phyloP scores from a whole-genome alignment of 768 basidiomycete species.

The Postia placenta region DNA sequence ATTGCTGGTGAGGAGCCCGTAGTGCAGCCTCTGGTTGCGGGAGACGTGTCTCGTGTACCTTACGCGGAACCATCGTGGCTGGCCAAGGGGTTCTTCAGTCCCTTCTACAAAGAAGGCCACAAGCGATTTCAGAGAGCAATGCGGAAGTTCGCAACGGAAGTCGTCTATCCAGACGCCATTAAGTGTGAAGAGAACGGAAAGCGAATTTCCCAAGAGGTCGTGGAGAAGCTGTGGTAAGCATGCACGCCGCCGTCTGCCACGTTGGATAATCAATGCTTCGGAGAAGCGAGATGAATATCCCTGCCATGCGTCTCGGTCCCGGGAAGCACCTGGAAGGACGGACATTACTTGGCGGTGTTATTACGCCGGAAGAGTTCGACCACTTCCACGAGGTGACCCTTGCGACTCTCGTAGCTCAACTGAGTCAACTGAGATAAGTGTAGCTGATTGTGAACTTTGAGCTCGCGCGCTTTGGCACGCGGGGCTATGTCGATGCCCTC shows the following conservation, averaged over 20 bases:
- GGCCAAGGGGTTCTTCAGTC: constrained; percentile 54
- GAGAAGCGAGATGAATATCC: constrained; percentile 66
- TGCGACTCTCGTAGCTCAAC: too few species aligned
- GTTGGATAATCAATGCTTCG: background rate
- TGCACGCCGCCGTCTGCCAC: too few species aligned
- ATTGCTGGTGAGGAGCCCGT: constrained; percentile 50
- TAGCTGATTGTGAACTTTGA: constrained; percentile 80
- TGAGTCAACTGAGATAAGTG: too few species aligned
- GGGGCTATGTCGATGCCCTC: constrained; percentile 85
- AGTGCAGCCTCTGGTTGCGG: constrained; percentile 49
- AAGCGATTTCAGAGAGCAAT: constrained; percentile 68
- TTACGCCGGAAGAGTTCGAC: constrained; percentile 82
- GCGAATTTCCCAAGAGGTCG: constrained; percentile 74
- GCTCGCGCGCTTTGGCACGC: constrained; percentile 73
- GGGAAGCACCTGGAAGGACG: constrained; percentile 82
- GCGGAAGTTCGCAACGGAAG: constrained; percentile 70
- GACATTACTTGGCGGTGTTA: constrained; percentile 66
- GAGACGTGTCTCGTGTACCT: constrained; percentile 68
- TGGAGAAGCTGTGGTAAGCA: constrained; percentile 77
- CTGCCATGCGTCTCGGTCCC: constrained; percentile 88
- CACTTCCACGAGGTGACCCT: constrained; percentile 81
- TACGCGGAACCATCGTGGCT: constrained; percentile 89
- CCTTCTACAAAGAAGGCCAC: constrained; percentile 77
- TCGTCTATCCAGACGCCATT: constrained; percentile 69
- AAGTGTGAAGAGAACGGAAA: constrained; percentile 85